Evolutionary conservation across 78 protist species (phyloP).

Genomic region (Monosiga brevicollis): DNA sequence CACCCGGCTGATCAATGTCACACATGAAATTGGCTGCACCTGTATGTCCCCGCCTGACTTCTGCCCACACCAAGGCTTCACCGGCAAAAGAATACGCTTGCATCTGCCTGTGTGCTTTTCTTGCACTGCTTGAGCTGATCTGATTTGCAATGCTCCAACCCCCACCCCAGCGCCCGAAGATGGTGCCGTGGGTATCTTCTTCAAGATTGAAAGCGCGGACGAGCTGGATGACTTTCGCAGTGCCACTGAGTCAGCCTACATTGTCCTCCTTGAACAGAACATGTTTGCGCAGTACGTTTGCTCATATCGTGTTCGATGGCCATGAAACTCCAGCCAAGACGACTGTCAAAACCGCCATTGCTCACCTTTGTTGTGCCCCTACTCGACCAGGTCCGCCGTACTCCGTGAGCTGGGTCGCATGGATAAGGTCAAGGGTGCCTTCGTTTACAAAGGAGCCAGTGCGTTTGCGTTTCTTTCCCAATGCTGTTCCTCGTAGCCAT

Average conservation of each 20-base stretch:
- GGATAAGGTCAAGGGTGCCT: background rate
- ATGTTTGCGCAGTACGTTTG: background rate
- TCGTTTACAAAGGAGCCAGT: no score
- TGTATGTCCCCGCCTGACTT: background rate
- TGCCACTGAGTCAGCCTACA: background rate
- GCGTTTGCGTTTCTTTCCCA: no score
- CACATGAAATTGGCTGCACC: background rate
- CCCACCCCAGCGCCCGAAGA: background rate
- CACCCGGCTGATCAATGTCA: background rate
- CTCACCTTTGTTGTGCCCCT: no score
- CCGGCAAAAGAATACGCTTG: background rate
- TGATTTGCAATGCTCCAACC: background rate
- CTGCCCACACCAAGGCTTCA: background rate
- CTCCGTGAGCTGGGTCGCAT: no score
- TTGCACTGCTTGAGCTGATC: background rate
- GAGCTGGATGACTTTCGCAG: background rate
- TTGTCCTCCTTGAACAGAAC: background rate
- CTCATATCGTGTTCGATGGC: no score
- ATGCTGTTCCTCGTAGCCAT: no score
- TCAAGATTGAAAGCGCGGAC: background rate
- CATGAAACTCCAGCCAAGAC: no score
- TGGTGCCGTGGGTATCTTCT: background rate
- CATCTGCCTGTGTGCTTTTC: background rate
- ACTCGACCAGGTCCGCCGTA: no score
- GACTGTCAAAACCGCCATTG: no score